Evolutionary conservation across 108 stramenopile genomes (phyloP).

Genomic region (Aurantiochytrium sp.): DNA sequence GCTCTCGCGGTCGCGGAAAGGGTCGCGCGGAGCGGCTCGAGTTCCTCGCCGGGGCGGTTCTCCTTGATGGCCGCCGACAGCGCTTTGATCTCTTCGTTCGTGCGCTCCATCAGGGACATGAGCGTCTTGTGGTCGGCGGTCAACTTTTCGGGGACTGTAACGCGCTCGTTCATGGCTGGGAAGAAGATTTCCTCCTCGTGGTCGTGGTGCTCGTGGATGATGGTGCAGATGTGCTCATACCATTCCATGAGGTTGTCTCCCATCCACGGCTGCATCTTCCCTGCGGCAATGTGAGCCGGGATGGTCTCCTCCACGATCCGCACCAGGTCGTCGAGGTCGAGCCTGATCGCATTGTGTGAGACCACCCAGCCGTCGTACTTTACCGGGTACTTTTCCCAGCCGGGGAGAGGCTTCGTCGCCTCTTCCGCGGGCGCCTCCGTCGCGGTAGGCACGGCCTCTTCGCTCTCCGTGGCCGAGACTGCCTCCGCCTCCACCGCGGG

Average conservation of each 20-base stretch:
- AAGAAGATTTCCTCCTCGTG: conserved; percentile 8
- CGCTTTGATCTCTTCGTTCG: neutral
- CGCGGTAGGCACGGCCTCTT: neutral
- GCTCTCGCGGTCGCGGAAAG: neutral
- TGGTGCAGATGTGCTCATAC: neutral
- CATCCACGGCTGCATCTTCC: conserved; percentile 4
- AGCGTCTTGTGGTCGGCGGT: neutral
- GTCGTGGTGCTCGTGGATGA: neutral
- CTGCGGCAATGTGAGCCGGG: neutral
- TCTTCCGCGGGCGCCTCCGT: neutral
- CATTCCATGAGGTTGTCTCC: neutral
- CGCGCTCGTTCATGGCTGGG: neutral
- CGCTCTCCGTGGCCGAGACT: neutral
- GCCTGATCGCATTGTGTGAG: neutral
- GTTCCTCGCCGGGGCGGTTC: neutral
- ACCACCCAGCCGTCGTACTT: neutral
- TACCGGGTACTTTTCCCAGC: neutral
- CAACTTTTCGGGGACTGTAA: neutral
- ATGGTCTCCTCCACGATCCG: neutral
- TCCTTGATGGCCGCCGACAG: neutral
- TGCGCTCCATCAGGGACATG: neutral
- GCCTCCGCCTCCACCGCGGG: neutral
- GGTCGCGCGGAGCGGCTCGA: neutral
- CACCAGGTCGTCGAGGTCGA: neutral
- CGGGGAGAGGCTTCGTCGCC: neutral